Conservation (phyloP, 352 stramenopile species). For the Phytophthora multivora region DNA sequence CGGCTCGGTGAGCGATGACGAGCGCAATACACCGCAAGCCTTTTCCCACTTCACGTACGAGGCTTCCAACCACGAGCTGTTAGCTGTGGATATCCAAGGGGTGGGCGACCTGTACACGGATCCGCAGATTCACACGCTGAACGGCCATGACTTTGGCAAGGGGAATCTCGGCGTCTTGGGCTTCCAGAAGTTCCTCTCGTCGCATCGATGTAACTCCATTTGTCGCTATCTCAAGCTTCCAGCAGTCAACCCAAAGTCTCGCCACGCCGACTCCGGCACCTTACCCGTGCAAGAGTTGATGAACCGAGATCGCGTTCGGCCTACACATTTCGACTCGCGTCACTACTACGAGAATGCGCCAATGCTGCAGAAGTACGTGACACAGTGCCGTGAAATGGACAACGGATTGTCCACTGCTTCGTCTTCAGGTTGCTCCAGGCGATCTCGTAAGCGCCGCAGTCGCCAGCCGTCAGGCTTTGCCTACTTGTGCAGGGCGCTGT, state of each 20-base stretch:
- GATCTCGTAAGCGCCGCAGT: constrained; percentile 18
- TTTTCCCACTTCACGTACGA: constrained; percentile 96
- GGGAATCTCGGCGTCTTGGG: constrained; percentile 83
- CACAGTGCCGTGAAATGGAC: constrained; percentile 60
- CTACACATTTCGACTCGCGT: constrained; percentile 80
- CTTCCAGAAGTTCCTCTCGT: constrained; percentile 89
- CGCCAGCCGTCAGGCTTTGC: constrained; percentile 12
- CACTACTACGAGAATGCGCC: constrained; percentile 88
- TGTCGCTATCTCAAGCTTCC: constrained; percentile 87
- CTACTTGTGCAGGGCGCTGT: constrained; percentile 30
- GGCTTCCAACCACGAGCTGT: constrained; percentile 88
- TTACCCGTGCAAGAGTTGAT: constrained; percentile 82
- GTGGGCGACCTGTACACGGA: constrained; percentile 97
- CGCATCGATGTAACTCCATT: constrained; percentile 90
- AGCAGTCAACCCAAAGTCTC: constrained; percentile 78
- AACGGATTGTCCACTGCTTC: constrained; percentile 30
- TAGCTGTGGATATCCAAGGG: constrained; percentile 96
- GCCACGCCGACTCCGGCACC: constrained; percentile 75
- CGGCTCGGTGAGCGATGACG: constrained; percentile 82
- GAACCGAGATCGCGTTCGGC: constrained; percentile 71
- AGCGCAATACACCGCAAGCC: constrained; percentile 86
- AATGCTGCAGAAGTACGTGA: constrained; percentile 88
- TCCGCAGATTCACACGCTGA: constrained; percentile 91
- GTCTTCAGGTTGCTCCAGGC: constrained; percentile 35
- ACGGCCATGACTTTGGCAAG: constrained; percentile 88